A percentile compares a stretch with the other conserved stretches of the same genome.
Evolutionary conservation across 1,139 yeast genomes (phyloP).

Genomic region (Suhomyces coccinellae): DNA sequence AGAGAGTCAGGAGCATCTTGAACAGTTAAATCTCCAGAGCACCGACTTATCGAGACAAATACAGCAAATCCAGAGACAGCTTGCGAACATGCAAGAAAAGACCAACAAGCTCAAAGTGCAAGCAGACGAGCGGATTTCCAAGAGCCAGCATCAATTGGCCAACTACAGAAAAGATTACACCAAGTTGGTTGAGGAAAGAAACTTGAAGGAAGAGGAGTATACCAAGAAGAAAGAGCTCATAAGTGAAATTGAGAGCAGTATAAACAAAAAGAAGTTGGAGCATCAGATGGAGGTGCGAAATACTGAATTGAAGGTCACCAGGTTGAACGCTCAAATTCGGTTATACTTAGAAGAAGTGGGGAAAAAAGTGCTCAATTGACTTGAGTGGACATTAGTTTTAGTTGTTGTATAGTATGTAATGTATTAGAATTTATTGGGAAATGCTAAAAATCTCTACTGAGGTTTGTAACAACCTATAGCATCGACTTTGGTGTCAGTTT

Average conservation of each 20-base stretch:
- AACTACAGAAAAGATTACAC: conserved; percentile 50
- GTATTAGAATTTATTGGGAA: conserved; percentile 1
- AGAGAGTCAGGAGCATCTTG: conserved; percentile 48
- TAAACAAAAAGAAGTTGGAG: conserved; percentile 41
- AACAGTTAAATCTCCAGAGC: conserved; percentile 43
- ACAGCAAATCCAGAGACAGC: conserved; percentile 52
- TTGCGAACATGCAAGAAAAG: conserved; percentile 55
- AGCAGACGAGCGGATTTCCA: conserved; percentile 46
- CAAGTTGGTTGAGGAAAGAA: conserved; percentile 50
- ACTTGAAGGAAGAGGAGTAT: conserved; percentile 53
- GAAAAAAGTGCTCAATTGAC: conserved; percentile 24
- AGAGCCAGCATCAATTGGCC: conserved; percentile 46
- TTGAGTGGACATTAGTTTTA: conserved; percentile 9
- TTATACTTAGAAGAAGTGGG: conserved; percentile 51
- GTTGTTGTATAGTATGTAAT: conserved; percentile 9
- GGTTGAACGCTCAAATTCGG: conserved; percentile 53
- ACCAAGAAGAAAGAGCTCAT: conserved; percentile 50
- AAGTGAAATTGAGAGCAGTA: conserved; percentile 48
- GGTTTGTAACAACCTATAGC: too few species aligned
- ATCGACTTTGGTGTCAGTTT: too few species aligned
- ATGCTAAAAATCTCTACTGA: too few species aligned
- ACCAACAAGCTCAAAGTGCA: conserved; percentile 50
- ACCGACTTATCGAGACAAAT: conserved; percentile 53
- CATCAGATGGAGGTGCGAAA: conserved; percentile 57
- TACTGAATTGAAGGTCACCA: conserved; percentile 54